Base-by-base conservation (phyloP, 1,284 basidiomycete genomes). In the Microbotryomycetes sp. region DNA sequence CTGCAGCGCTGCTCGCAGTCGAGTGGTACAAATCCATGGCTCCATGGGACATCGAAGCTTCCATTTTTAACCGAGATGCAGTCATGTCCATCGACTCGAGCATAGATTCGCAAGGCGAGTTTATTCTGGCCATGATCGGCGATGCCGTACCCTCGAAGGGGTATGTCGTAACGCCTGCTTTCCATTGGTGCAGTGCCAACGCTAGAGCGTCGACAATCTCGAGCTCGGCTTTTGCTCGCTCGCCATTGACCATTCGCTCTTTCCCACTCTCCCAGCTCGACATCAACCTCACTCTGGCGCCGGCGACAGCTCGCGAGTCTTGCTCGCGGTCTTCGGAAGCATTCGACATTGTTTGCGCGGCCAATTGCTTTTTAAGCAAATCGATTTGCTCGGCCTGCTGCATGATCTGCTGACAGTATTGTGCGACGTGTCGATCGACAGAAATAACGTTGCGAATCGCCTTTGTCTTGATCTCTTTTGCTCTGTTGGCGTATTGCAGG, bases 381-480 rank as follows among this genome's bases (percentile, higher is more conserved):
- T 69, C 64, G 52, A 68, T 68, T 52, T 59, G 52, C 29, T 63
- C 53, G 13, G 52, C 50, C 64, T 77, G 76, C 62, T 75, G 73
- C 62, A 67, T 58, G 52, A 72, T 72, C 57, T 70, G 69, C 62
- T 72, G 70, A 47, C 70, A 70, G 72, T 96, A 97, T 75, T 87
- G 89, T 26, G 88, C 89, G 61, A 94, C 91, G 71, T 94, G 89
- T 11, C 92, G 83, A 71, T 94, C 87, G 63, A 94, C 89, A 63
- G 92, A 92, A 70, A 92, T 87, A 45, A 93, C 88, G 73, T 97
- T 97, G 45, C 90, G 83, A 2, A 91, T 91, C 31, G 78, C 78
- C 74, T 90, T 93, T 47, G 91, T 97, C 80, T 92, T 92, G 78
- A 97, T 96, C 78, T 92, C 90, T 63, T 94, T 94, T 23, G 93